These are phyloP conservation scores for Apiospora saccharicola DNA, from an alignment of 2,329 filamentous ascomycete genomes.

Conservation along the genomic window DNA sequence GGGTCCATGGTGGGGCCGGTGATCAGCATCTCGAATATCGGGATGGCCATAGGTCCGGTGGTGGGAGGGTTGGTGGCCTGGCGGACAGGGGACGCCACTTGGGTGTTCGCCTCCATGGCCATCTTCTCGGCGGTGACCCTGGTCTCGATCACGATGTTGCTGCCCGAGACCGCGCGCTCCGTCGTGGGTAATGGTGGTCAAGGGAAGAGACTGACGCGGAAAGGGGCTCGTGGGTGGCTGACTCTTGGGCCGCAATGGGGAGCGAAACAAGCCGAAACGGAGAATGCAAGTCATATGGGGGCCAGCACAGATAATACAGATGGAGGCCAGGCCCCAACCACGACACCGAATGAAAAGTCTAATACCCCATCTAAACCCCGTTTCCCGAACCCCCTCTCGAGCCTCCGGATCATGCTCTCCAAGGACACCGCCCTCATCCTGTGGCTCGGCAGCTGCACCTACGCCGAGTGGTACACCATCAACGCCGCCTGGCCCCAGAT, in stretches of 20 bases:
- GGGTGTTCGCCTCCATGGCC: conserved; percentile 22
- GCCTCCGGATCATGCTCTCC: conserved; percentile 23
- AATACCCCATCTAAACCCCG: neutral
- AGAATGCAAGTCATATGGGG: neutral
- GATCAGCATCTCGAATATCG: neutral
- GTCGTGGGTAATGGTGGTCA: conserved; percentile 22
- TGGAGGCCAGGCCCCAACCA: neutral
- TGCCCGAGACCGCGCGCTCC: conserved; percentile 25
- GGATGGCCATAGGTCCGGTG: neutral
- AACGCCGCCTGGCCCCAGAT: conserved; percentile 25
- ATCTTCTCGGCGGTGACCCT: conserved; percentile 18
- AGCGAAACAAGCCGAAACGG: neutral
- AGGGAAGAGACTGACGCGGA: neutral
- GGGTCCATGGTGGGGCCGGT: conserved; percentile 4
- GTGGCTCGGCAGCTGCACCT: conserved; percentile 24
- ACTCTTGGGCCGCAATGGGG: neutral
- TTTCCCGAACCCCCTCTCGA: conserved; percentile 22
- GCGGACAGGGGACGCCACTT: conserved; percentile 14
- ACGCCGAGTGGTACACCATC: conserved; percentile 26
- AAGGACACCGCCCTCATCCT: conserved; percentile 24
- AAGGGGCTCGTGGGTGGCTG: neutral
- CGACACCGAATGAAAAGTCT: neutral
- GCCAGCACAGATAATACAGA: neutral
- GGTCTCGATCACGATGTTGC: neutral
- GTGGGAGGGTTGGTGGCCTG: neutral